Conservation (phyloP, 2,329 filamentous ascomycete species). For the Trichophyton benhamiae region DNA sequence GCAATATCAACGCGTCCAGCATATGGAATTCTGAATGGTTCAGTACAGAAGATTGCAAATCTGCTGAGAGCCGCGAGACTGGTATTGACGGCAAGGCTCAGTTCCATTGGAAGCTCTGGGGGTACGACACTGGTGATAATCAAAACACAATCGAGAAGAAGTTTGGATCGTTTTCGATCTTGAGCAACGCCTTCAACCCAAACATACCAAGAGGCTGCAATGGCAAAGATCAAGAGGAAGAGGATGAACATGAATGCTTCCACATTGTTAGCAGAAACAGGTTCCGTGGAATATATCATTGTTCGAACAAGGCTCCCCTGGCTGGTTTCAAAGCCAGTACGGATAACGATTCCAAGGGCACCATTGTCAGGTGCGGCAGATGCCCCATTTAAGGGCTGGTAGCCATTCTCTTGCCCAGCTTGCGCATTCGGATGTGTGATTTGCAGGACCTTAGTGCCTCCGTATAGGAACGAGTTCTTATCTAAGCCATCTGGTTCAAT, state of each 20-base stretch:
- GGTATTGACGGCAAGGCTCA: constrained; percentile 94
- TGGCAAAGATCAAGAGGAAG: constrained; percentile 88
- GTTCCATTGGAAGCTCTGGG: constrained; percentile 96
- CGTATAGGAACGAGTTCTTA: constrained; percentile 93
- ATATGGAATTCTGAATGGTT: constrained; percentile 95
- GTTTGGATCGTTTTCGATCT: constrained; percentile 93
- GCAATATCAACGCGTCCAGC: constrained; percentile 91
- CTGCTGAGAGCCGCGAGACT: constrained; percentile 88
- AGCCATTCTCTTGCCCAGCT: constrained; percentile 46
- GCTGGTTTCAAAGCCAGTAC: constrained; percentile 97
- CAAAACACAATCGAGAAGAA: constrained; percentile 90
- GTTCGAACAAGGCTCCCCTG: constrained; percentile 95
- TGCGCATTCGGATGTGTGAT: constrained; percentile 70
- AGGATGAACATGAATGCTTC: constrained; percentile 96
- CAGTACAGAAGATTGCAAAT: constrained; percentile 95
- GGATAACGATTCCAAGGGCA: constrained; percentile 84
- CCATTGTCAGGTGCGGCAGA: constrained; percentile 81
- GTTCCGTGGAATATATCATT: constrained; percentile 99
- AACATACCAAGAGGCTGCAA: constrained; percentile 97
- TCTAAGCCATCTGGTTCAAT: constrained; percentile 86
- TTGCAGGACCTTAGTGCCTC: constrained; percentile 94
- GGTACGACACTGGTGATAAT: constrained; percentile 97
- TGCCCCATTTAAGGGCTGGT: constrained; percentile 60
- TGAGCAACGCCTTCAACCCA: constrained; percentile 92
- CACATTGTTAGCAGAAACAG: constrained; percentile 94